Base-by-base conservation (phyloP, 2,329 filamentous ascomycete species). In the Fusarium globosum region DNA sequence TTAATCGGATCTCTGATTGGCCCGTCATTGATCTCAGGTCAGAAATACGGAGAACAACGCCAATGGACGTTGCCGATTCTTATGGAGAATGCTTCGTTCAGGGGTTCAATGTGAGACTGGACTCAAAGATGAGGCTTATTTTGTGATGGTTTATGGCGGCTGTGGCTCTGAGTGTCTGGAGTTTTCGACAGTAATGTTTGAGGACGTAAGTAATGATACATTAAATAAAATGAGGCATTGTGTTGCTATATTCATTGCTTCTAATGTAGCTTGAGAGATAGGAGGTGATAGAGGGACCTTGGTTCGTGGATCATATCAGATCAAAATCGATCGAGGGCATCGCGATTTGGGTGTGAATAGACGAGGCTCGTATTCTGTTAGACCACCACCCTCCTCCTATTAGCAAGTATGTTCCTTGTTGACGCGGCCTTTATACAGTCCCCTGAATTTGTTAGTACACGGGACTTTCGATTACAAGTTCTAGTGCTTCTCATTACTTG, bases 1-100 rank as follows among this genome's bases (percentile, higher is more conserved):
- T 36, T 26, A 57, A 35, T 14, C 8, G 28, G 11, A 21, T 13
- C 18, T 49, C 41, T 62, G 36, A 67, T 67, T 49, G 64, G 33
- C 28, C 6, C 18, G 38, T 21, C 20, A n/a, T 7, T 16, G 26
- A 52, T 36, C 42, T 55, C 51, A 45, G 23, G 53, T 56, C 55
- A 56, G 68, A 64, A 57, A 64, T 59, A 61, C 46, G 57, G 41
- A 65, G 28, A 49, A 30, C 35, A 52, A 66, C 51, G 51, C 61
- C 67, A 71, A 70, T 70, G 68, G 51, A 41, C 57, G 66, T n/a
- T 62, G 56, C 28, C 51, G 51, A 65, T 62, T 62, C 26, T 30
- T 52, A 69, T 63, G 65, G 66, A 45, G 70, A 71, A 60, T 61
- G 48, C n/a, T 58, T 68, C 39, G 51, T 57, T 74, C 63, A 72